Percentiles rank a stretch among this genome's conserved stretches.
Conservation (phyloP, 208 protist genomes). For the Leishmania mexicana region DNA sequence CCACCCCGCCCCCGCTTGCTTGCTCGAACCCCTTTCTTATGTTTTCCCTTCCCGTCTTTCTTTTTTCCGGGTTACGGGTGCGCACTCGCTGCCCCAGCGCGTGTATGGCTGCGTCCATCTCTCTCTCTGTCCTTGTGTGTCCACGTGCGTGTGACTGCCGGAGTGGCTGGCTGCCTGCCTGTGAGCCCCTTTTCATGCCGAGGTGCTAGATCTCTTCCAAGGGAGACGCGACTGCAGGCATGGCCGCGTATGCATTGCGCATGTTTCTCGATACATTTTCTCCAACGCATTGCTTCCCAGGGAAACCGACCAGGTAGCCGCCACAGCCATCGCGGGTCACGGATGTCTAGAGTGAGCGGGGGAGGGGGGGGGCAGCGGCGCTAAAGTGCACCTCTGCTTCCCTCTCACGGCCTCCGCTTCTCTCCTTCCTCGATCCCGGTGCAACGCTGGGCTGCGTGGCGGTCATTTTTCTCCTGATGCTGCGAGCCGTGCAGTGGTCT, state of each 20-base stretch:
- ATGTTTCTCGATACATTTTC: background rate
- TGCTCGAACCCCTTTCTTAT: background rate
- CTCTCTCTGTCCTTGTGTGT: background rate
- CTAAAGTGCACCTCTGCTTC: background rate
- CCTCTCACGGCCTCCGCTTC: background rate
- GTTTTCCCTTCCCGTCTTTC: background rate
- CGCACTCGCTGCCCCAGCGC: too few species aligned
- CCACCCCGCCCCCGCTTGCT: too few species aligned
- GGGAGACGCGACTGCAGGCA: background rate
- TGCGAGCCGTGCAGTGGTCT: background rate
- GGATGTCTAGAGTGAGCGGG: background rate
- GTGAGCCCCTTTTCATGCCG: too few species aligned
- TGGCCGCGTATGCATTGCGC: background rate
- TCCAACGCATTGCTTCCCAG: background rate
- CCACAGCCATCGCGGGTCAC: background rate
- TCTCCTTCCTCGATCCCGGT: background rate
- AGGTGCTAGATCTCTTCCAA: background rate
- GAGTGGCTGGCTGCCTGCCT: background rate
- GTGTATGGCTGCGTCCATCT: background rate
- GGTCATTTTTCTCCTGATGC: background rate
- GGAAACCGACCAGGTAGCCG: background rate
- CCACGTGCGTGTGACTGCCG: background rate
- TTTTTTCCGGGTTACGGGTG: background rate
- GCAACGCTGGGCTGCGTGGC: background rate
- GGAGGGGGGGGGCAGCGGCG: background rate